Conservation (phyloP, 495 filamentous ascomycete species). For the Penicillium tannophilum region DNA sequence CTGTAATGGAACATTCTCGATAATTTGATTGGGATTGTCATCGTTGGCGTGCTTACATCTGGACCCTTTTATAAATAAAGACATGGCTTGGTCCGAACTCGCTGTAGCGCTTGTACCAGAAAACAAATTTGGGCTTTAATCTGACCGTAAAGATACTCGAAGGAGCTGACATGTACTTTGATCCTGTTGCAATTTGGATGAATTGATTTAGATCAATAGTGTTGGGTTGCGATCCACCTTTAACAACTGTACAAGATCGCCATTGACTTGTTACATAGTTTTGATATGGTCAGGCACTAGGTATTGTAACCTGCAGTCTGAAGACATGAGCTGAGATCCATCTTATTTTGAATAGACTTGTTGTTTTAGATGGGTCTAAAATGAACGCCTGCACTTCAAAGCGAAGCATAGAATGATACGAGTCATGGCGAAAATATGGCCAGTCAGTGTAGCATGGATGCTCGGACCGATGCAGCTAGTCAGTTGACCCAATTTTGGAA, state of each 20-base stretch:
- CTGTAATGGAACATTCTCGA: not conserved
- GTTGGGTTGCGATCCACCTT: not conserved
- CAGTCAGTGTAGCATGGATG: slow-evolving; percentile 19
- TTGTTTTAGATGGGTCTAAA: not conserved
- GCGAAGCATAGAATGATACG: not conserved
- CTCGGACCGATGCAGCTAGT: slow-evolving; percentile 29
- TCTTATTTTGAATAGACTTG: not conserved
- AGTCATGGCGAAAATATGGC: not conserved
- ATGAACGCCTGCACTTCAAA: not conserved
- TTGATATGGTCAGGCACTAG: slow-evolving; percentile 7
- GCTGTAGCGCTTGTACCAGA: too few relatives aligned
- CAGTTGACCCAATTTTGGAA: slow-evolving; percentile 20
- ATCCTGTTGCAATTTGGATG: not conserved
- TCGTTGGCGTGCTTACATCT: not conserved
- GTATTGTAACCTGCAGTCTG: not conserved
- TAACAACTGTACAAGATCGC: not conserved
- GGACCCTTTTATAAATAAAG: not conserved
- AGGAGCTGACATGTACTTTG: not conserved
- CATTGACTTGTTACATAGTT: slow-evolving; percentile 1
- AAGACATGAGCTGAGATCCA: not conserved
- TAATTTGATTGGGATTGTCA: not conserved
- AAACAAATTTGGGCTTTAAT: too few relatives aligned
- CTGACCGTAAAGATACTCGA: not conserved
- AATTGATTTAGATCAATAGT: not conserved
- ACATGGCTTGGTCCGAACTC: not conserved